phyloP scores from a whole-genome alignment of 768 basidiomycete species.

The Russula lepida region DNA sequence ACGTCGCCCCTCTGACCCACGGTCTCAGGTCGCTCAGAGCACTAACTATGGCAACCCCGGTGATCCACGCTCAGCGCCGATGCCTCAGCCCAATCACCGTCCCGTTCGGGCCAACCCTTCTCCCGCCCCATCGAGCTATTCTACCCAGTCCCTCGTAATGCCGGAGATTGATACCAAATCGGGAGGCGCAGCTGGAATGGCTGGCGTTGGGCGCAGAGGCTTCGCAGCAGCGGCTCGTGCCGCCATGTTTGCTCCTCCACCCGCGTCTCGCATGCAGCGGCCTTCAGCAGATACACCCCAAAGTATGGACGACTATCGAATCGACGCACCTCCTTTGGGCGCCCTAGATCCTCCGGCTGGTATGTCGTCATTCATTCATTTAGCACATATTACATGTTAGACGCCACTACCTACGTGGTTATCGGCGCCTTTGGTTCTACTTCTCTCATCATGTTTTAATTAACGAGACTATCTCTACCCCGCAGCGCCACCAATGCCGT shows the following conservation, averaged over 20 bases:
- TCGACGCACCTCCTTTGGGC: slow-evolving; percentile 29
- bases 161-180: slow-evolving; percentile 56
- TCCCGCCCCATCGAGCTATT: slow-evolving; percentile 11
- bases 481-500: slow-evolving; percentile 11
- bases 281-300: slow-evolving; percentile 7
- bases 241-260: slow-evolving; percentile 36
- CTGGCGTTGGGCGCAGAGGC: slow-evolving; percentile 80
- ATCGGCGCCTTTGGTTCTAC: not conserved
- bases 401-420: not conserved
- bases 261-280: not conserved
- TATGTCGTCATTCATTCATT: slow-evolving; percentile 19
- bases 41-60: not conserved
- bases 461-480: not conserved
- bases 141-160: slow-evolving; percentile 2
- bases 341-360: slow-evolving; percentile 13
- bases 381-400: not conserved
- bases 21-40: not conserved
- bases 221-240: slow-evolving; percentile 69
- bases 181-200: slow-evolving; percentile 80
- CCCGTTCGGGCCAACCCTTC: slow-evolving; percentile 3
- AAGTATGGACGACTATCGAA: slow-evolving; percentile 9
- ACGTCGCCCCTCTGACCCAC: not conserved
- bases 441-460: slow-evolving; percentile 6
- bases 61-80: slow-evolving; percentile 7
- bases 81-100: not conserved